Conservation (phyloP, 2,329 filamentous ascomycete species). For the Sclerotinia sclerotiorum region DNA sequence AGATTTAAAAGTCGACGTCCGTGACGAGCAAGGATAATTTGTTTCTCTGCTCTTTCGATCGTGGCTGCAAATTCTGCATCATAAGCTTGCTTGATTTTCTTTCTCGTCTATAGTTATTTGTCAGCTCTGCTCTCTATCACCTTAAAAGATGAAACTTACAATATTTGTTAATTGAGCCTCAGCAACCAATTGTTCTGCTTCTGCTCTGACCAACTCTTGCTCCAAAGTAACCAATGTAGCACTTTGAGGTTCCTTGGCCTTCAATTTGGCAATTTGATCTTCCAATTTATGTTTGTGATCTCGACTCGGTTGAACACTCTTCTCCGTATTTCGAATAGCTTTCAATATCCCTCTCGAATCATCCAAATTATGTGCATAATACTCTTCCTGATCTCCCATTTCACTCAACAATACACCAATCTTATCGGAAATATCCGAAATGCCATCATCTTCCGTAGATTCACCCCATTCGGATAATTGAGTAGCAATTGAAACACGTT, state of each 20-base stretch:
- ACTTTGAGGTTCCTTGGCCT: conserved; percentile 87
- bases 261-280: conserved; percentile 89
- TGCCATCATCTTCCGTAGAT: conserved; percentile 78
- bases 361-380: conserved; percentile 82
- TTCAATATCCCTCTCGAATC: conserved; percentile 82
- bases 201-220: conserved; percentile 93
- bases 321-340: conserved; percentile 91
- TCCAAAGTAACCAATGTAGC: conserved; percentile 80
- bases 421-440: conserved; percentile 93
- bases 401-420: conserved; percentile 88
- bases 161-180: conserved; percentile 96
- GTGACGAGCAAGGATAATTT: conserved; percentile 89
- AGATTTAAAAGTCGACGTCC: conserved; percentile 80
- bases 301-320: conserved; percentile 88
- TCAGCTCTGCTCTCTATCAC: conserved; percentile 1
- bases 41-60: conserved; percentile 96
- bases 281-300: conserved; percentile 84
- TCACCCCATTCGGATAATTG: conserved; percentile 98
- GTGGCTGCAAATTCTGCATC: conserved; percentile 84
- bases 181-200: conserved; percentile 93
- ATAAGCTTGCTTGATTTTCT: conserved; percentile 95
- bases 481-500: conserved; percentile 79
- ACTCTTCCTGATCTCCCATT: conserved; percentile 90
- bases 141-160: conserved; percentile 52
- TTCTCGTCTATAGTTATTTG: conserved; percentile 65